Evolutionary conservation across 1,139 yeast species (phyloP).

Genomic region (Debaryomyces subglobosus): DNA sequence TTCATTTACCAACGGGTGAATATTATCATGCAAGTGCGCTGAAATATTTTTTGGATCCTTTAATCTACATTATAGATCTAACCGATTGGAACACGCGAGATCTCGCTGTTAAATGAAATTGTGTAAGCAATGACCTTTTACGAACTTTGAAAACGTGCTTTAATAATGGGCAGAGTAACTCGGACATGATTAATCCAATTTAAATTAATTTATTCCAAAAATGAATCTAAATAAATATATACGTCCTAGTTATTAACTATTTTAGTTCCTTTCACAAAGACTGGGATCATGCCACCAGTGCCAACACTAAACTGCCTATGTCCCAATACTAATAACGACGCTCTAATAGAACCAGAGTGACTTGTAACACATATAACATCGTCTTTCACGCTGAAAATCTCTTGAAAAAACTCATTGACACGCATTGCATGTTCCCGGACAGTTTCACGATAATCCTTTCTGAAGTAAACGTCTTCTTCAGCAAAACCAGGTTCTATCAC

Average conservation of each 20-base stretch:
- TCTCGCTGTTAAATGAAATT: not conserved
- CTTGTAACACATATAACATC: conserved; percentile 35
- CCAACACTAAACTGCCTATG: conserved; percentile 47
- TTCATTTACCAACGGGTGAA: not conserved
- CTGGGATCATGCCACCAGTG: conserved; percentile 51
- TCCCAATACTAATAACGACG: conserved; percentile 44
- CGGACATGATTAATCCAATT: not conserved
- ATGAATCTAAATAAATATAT: not conserved
- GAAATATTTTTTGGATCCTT: not conserved
- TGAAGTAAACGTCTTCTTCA: conserved; percentile 44
- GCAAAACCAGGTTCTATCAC: conserved; percentile 41
- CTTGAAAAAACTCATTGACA: conserved; percentile 39
- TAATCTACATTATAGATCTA: not conserved
- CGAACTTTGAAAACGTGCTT: not conserved
- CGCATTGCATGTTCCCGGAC: conserved; percentile 46
- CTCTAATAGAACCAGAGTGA: conserved; percentile 45
- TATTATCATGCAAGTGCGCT: not conserved
- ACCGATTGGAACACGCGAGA: not conserved
- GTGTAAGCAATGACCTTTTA: too few species aligned
- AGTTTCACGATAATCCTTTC: conserved; percentile 42
- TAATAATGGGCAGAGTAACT: not conserved
- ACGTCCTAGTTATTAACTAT: conserved; percentile 3
- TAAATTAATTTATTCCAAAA: not conserved
- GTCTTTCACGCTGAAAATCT: conserved; percentile 31
- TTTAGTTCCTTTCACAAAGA: conserved; percentile 38